Base-by-base conservation (phyloP, 306 rosid genomes). In the Ceratonia siliqua region DNA sequence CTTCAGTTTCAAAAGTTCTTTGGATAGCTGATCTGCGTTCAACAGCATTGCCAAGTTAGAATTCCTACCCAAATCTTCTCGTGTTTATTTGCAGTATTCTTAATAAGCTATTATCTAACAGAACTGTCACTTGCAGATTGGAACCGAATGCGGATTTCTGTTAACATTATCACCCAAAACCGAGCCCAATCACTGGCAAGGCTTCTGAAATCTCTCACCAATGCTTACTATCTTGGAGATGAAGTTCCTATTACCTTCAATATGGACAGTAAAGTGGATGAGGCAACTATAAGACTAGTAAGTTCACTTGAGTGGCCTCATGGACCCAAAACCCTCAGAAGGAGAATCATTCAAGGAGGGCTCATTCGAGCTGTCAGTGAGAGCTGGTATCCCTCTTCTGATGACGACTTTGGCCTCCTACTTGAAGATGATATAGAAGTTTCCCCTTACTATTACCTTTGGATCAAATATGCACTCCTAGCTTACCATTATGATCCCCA, bases 261-360 rank as follows among this genome's bases (percentile, higher is more conserved):
- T 77, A 86, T 92, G 96, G 99, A 94, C 68, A 92, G 97, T 59
- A 88, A 78, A 77, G 99, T 92, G 38, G 99, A 94, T 36, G 96
- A 89, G 83, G 77, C 87, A 75, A 94, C 97, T 0, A 83, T 90
- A 24, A 89, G 53, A 72, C 83, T 90, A 15, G 89, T 90, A 6
- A 73, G 81, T 54, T 69, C 97, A 76, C 85, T 94, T 61, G 78
- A 86, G 5, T 94, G 99, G 99, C 95, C 97, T 73, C 99, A 92
- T 77, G 99, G 99, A 5, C 88, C 93, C 2, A 94, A 94, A 80
- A 90, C 89, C 65, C 82, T 92, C 12, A 83, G 92, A 70, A 87
- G 99, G 62, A 86, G 99, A 79, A 94, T 94, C 82, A 87, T 94
- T 66, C 97, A 94, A 87, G 99, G 99, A 63, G 99, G 99, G 22